Evolutionary conservation across 1,284 basidiomycete species (phyloP), one percentile per base, ranked within the genome.

Genomic region (Termitomyces sp.): DNA sequence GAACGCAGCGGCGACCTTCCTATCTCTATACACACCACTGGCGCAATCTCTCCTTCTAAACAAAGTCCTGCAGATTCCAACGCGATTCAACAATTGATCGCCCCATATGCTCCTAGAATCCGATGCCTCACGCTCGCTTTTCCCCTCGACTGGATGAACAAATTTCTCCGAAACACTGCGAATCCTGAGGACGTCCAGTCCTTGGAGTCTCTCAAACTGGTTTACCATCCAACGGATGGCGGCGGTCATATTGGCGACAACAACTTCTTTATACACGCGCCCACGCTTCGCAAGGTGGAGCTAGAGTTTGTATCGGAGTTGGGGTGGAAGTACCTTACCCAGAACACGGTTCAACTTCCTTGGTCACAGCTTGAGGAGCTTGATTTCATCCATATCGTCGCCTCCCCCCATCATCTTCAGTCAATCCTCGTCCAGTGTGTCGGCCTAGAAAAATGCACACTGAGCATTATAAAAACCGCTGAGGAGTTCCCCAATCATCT

Each of bases 291-390:
- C 38, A 50, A 40, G 5, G 52, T 58, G n/a, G 45, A 50, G 21
- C 19, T 58, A 8, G 45, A 42, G 16, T 53, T 35, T 33, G 33
- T 18, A 9, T 39, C 47, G 10, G 44, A 41, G 11, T 18, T 46
- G 49, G 28, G 44, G 5, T 44, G 48, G 39, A 45, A n/a, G 16
- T 46, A 43, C 30, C 19, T 49, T 3, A 37, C 13, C 14, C 30
- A 14, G 3, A 37, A 53, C 21, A 49, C 48, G 19, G 35, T 53
- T 38, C 37, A 46, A 8, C 43, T 58, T 10, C 57, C 54, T n/a
- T 56, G 51, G 54, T 18, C 31, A 14, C 54, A 56, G 31, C 24
- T 58, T 14, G 45, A 31, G 6, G 51, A 58, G 14, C 49, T 56
- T 14, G 46, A 44, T 31, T 38, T 58, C 16, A 39, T 42, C 18